Evolutionary conservation across 1,139 yeast species (phyloP).

Genomic region (Lizanozyma gosingica): DNA sequence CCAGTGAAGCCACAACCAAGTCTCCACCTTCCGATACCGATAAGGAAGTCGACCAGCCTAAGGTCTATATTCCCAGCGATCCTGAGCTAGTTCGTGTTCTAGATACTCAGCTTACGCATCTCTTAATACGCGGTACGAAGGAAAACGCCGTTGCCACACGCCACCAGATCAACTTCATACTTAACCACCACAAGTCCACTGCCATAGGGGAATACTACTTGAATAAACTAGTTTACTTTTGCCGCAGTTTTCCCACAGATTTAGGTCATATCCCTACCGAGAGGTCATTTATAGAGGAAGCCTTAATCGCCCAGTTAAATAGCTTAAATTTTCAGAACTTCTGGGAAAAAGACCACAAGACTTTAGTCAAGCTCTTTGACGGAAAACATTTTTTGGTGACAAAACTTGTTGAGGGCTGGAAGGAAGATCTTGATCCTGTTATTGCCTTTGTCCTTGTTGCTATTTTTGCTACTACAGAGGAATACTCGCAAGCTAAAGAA

Average conservation of each 20-base stretch:
- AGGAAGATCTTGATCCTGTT: slow-evolving; percentile 4
- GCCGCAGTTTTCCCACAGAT: background rate
- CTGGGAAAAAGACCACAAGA: background rate
- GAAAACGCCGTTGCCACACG: background rate
- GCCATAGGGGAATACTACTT: background rate
- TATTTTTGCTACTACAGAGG: background rate
- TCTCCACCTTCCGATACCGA: background rate
- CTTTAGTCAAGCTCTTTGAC: background rate
- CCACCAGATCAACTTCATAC: background rate
- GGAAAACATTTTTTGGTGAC: background rate
- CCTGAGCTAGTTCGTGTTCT: background rate
- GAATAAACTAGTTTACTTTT: background rate
- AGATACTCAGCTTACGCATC: background rate
- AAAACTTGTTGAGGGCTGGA: slow-evolving; percentile 7
- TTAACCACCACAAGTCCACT: background rate
- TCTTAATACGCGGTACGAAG: background rate
- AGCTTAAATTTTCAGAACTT: background rate
- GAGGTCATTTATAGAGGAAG: background rate
- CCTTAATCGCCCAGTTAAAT: background rate
- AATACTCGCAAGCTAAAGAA: slow-evolving; percentile 9
- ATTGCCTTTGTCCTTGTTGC: slow-evolving; percentile 1
- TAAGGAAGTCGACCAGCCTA: background rate
- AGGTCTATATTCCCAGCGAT: background rate
- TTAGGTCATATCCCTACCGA: background rate
- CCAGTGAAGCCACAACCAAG: background rate